A percentile compares a stretch with the other conserved stretches of the same genome.
These are phyloP conservation scores for Fusarium domesticum DNA, from an alignment of 2,329 filamentous ascomycete genomes.

Conservation along the genomic window DNA sequence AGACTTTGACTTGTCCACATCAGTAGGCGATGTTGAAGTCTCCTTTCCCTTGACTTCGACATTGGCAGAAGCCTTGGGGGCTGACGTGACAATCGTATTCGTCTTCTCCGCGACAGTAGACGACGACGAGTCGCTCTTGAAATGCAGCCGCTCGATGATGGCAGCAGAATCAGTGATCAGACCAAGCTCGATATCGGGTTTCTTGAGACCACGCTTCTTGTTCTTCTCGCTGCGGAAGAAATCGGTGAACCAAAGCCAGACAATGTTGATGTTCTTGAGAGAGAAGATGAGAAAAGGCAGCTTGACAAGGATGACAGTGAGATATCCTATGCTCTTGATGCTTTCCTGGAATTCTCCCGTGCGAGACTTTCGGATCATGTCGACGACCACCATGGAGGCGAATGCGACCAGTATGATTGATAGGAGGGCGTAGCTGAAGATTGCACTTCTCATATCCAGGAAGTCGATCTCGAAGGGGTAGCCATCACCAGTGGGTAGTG, in stretches of 20 bases:
- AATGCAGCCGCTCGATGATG: slow-evolving; percentile 5
- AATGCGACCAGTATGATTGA: slow-evolving; percentile 7
- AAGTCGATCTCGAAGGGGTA: background rate
- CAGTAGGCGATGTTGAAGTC: too few species aligned
- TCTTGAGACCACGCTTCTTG: slow-evolving; percentile 1
- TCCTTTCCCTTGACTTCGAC: too few species aligned
- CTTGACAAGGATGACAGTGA: background rate
- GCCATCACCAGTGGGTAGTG: background rate
- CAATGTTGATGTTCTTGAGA: slow-evolving; percentile 1
- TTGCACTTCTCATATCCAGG: background rate
- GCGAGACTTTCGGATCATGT: slow-evolving; percentile 11
- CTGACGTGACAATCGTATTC: background rate
- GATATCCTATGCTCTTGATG: background rate
- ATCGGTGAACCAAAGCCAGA: slow-evolving; percentile 10
- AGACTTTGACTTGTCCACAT: too few species aligned
- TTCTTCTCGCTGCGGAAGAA: slow-evolving; percentile 15
- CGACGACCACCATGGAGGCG: slow-evolving; percentile 6
- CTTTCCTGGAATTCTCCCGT: slow-evolving; percentile 15
- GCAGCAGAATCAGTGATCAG: slow-evolving; percentile 1
- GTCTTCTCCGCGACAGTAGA: background rate
- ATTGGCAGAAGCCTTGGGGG: too few species aligned
- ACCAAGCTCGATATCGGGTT: background rate
- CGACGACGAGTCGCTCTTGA: background rate
- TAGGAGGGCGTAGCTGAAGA: slow-evolving; percentile 11
- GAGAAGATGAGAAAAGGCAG: slow-evolving; percentile 8